Evolutionary conservation across 2,329 filamentous ascomycete species (phyloP).

Genomic region (Botrytis cinerea): DNA sequence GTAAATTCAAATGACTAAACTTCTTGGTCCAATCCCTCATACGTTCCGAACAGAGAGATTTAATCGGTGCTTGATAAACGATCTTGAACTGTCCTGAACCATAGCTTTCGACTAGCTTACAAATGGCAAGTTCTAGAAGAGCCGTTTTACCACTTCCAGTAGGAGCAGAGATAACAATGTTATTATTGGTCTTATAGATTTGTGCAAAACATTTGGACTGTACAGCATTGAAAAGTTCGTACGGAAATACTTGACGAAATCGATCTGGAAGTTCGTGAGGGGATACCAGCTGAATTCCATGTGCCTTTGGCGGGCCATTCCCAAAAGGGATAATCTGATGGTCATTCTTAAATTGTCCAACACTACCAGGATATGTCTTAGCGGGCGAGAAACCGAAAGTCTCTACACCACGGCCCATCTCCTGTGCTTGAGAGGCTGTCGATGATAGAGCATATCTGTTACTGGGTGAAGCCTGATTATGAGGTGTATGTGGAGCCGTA

Average conservation of each 20-base stretch:
- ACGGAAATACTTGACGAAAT: conserved; percentile 70
- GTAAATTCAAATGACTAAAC: conserved; percentile 66
- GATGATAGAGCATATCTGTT: neutral
- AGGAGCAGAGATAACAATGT: conserved; percentile 77
- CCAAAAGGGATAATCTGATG: conserved; percentile 29
- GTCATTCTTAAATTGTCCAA: neutral
- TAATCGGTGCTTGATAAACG: conserved; percentile 82
- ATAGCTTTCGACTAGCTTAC: conserved; percentile 62
- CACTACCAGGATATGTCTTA: neutral
- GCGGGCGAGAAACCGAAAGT: neutral
- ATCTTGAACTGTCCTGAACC: conserved; percentile 70
- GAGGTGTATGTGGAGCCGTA: conserved; percentile 13
- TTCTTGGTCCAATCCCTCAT: conserved; percentile 76
- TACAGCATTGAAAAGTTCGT: conserved; percentile 75
- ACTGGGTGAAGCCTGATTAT: conserved; percentile 12
- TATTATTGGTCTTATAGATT: conserved; percentile 69
- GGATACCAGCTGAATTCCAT: conserved; percentile 61
- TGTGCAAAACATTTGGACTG: conserved; percentile 76
- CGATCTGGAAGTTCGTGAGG: conserved; percentile 66
- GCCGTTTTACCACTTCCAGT: conserved; percentile 86
- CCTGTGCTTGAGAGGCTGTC: neutral
- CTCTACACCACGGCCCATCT: conserved; percentile 1
- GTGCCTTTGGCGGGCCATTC: conserved; percentile 39
- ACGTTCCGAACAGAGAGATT: conserved; percentile 77
- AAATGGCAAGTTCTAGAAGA: conserved; percentile 80